phyloP scores from a whole-genome alignment of 768 basidiomycete genomes.

The Mycena polygramma region DNA sequence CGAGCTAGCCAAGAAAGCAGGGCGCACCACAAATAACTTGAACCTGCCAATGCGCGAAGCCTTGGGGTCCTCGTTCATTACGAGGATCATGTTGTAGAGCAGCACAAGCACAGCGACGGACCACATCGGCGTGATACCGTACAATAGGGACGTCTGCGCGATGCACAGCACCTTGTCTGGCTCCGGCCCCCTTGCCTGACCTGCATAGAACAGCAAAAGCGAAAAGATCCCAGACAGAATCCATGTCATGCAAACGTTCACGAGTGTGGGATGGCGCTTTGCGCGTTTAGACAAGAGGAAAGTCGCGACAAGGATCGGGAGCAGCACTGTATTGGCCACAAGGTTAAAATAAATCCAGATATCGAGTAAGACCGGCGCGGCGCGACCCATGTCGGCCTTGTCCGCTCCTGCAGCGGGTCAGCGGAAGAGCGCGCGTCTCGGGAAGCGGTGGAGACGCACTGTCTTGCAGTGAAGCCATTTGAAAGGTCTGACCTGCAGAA shows the following conservation, averaged over 20 bases:
- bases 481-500: slow-evolving; percentile 43
- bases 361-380: slow-evolving; percentile 47
- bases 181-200: slow-evolving; percentile 49
- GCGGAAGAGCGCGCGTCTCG: not conserved
- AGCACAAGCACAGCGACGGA: slow-evolving; percentile 53
- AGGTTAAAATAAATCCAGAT: slow-evolving; percentile 62
- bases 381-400: slow-evolving; percentile 40
- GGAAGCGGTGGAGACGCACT: slow-evolving; percentile 11
- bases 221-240: slow-evolving; percentile 60
- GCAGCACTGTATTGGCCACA: slow-evolving; percentile 58
- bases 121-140: slow-evolving; percentile 57
- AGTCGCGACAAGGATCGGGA: slow-evolving; percentile 59
- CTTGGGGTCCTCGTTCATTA: slow-evolving; percentile 32
- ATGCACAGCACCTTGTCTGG: slow-evolving; percentile 56
- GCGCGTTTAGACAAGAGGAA: slow-evolving; percentile 56
- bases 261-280: slow-evolving; percentile 56
- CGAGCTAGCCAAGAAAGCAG: not conserved
- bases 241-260: slow-evolving; percentile 64
- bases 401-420: slow-evolving; percentile 38
- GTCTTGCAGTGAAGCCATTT: slow-evolving; percentile 22
- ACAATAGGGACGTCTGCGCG: slow-evolving; percentile 57
- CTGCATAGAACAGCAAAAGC: slow-evolving; percentile 61
- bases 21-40: slow-evolving; percentile 43
- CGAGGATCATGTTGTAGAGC: slow-evolving; percentile 48
- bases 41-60: slow-evolving; percentile 23